Conservation (phyloP, 495 filamentous ascomycete species). For the Hypoxylon subgilvum region DNA sequence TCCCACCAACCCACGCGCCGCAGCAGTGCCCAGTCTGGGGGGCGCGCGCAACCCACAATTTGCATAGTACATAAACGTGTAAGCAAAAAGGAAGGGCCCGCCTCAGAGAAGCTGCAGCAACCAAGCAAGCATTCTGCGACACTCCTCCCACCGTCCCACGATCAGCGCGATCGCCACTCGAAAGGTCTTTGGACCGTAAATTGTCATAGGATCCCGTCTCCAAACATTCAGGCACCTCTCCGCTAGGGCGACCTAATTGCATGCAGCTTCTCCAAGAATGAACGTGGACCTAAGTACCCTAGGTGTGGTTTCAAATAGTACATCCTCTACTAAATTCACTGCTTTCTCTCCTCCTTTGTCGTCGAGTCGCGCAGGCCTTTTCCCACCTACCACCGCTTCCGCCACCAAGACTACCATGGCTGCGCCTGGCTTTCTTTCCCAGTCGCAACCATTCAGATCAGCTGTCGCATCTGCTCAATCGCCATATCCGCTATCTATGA, state of each 20-base stretch:
- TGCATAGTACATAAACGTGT: neutral
- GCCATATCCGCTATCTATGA: slow-evolving; percentile 51
- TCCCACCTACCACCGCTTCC: slow-evolving; percentile 39
- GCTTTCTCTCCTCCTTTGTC: slow-evolving; percentile 43
- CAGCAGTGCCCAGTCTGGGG: slow-evolving; percentile 24
- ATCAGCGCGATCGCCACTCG: slow-evolving; percentile 54
- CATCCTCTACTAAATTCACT: slow-evolving; percentile 31
- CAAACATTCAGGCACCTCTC: slow-evolving; percentile 27
- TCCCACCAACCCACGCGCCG: slow-evolving; percentile 22
- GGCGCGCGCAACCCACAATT: slow-evolving; percentile 16
- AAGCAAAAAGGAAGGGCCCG: slow-evolving; percentile 16
- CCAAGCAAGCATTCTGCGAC: slow-evolving; percentile 33
- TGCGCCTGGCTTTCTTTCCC: slow-evolving; percentile 44
- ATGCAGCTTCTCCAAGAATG: slow-evolving; percentile 55
- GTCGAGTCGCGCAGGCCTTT: slow-evolving; percentile 47
- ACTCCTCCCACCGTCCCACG: slow-evolving; percentile 39
- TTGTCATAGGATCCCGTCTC: slow-evolving; percentile 29
- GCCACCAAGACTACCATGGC: slow-evolving; percentile 49
- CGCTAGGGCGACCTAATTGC: slow-evolving; percentile 40
- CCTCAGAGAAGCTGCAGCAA: too few relatives aligned
- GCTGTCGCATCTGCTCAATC: slow-evolving; percentile 35
- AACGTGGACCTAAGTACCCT: slow-evolving; percentile 48
- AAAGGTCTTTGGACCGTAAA: slow-evolving; percentile 18
- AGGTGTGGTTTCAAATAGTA: slow-evolving; percentile 44
- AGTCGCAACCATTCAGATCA: slow-evolving; percentile 45